These are phyloP conservation scores for Coemansia nantahalensis DNA, from an alignment of 192 early-diverging fungal genomes.

Conservation along the genomic window DNA sequence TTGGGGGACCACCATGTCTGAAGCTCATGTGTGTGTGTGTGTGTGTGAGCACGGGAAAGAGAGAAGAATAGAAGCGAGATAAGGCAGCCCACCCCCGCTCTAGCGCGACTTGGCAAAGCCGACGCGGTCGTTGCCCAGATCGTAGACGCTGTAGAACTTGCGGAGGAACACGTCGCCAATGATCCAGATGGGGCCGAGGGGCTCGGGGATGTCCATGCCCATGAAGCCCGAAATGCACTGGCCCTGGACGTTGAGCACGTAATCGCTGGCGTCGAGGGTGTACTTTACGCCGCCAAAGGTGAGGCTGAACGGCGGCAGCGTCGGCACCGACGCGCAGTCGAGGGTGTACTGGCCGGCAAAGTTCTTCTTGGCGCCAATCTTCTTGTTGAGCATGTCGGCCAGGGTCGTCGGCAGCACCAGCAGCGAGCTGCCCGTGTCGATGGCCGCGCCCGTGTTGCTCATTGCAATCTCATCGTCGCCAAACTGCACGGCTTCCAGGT, in stretches of 20 bases:
- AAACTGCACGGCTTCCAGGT: conserved; percentile 72
- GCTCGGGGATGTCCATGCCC: conserved; percentile 86
- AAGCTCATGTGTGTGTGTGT: no score
- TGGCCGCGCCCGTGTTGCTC: conserved; percentile 70
- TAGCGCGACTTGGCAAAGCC: conserved; percentile 54
- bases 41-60: no score
- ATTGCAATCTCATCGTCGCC: conserved; percentile 74
- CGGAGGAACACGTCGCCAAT: conserved; percentile 82
- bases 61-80: no score
- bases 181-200: conserved; percentile 79
- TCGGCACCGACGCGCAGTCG: conserved; percentile 69
- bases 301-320: conserved; percentile 74
- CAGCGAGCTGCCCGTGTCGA: conserved; percentile 91
- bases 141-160: conserved; percentile 71
- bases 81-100: no score
- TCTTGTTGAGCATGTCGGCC: conserved; percentile 85
- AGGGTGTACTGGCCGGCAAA: conserved; percentile 86
- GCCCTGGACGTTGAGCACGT: conserved; percentile 62
- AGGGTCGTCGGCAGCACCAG: conserved; percentile 73
- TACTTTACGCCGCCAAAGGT: conserved; percentile 76
- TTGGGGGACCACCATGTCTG: no score
- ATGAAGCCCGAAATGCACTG: conserved; percentile 83
- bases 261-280: conserved; percentile 60
- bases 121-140: conserved; percentile 56
- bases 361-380: conserved; percentile 92